Base-by-base conservation (phyloP, 2,329 filamentous ascomycete species). In the Xenosphaeropsis pyriputrescens region DNA sequence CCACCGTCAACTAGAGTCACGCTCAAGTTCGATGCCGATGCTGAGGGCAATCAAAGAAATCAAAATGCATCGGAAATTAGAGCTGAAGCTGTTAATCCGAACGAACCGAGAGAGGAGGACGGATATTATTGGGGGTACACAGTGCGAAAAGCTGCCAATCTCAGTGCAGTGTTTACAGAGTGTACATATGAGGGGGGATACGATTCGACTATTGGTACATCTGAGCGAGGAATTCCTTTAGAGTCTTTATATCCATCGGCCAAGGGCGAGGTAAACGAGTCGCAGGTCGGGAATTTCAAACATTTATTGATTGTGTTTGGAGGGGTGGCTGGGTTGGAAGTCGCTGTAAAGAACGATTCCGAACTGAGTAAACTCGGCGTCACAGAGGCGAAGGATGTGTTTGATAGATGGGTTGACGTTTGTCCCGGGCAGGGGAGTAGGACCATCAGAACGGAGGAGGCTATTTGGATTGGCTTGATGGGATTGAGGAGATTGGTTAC, bases 71-170 rank as follows among this genome's bases (percentile, higher is more conserved):
- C 45, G 6, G 36, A 44, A 1, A 57, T 56, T 19, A 32, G 38
- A 2, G 75, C 72, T 1, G 68, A 76, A 38, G 71, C 78, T 13
- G 77, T 89, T 2, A 66, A 77, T 29, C 81, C 84, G 0, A 64
- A 70, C 18, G 61, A 68, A 3, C 85, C 85, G 1, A 70, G 85
- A 40, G 79, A 80, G 37, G 75, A 86, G 45, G 72, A 65, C 2
- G 85, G 85, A 0, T 91, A 85, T 58, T 93, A 88, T 60, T 93
- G 85, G 85, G 85, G 85, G 34, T 93, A 81, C 56, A 68, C 63
- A 7, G 74, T 86, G 3, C 72, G 85, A 18, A 72, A 68, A 43
- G 77, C 77, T 29, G 50, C 58, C 4, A 78, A 72, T 2, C 67
- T 93, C 5, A 81, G 81, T 5, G 63, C 69, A 5, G 74, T 93